Evolutionary conservation across 2,329 filamentous ascomycete species (phyloP), one percentile per base, ranked within the genome.

Genomic region (Phaeosphaeria sp.): DNA sequence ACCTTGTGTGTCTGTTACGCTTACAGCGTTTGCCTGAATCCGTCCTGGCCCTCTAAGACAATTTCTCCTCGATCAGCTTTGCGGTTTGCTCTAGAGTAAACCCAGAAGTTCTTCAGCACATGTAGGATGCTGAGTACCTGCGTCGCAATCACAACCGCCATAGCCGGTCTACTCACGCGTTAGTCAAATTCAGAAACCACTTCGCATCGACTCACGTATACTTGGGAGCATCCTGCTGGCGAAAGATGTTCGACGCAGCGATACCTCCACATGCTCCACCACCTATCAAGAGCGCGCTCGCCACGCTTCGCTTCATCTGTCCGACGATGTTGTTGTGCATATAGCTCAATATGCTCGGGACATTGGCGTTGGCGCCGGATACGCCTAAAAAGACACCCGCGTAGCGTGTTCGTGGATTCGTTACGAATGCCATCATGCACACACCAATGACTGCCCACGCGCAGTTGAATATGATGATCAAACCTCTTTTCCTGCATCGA

Each of bases 401-500:
- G 42, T 69, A 69, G 13, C 65, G 40, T 2, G 60, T 60, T 39
- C 55, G 57, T 18, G 64, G 49, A 13, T 60, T 55, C 11, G 53
- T 48, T 3, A 53, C 15, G 36, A 60, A 69, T 13, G 86, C 78
- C 36, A 86, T 81, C 49, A 86, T 77, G 40, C 86, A 78, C 20
- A 85, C 82, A 64, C 86, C 84, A n/a, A 80, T 77, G 22, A 86
- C 71, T 2, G 82, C 83, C 57, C 85, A 82, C n/a, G 81, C 81
- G 66, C 83, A 86, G 49, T 83, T 83, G 40, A 82, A 83, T 9
- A 84, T 79, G 9, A 86, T 73, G 36, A 83, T 61, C 0, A 56
- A 36, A 17, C 60, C 61, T 21, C 65, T 60, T 44, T 58, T 53
- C 11, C 60, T 55, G 8, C 60, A 59, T 39, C 47, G 56, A 25